These are phyloP conservation scores for Pichia sp. DNA, from an alignment of 1,139 yeast genomes.

Conservation along the genomic window DNA sequence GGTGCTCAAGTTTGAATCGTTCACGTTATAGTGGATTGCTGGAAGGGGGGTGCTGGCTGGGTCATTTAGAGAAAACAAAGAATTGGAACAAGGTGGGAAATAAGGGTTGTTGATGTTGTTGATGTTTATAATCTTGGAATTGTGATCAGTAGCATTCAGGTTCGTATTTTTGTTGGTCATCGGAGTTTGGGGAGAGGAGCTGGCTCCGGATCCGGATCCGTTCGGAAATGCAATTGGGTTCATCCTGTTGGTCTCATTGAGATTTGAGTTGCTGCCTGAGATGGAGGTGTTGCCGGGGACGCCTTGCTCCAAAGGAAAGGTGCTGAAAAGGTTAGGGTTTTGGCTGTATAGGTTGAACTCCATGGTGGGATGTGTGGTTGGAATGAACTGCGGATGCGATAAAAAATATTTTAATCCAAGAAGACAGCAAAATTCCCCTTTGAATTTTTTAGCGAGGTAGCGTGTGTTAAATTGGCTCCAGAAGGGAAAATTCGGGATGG, in stretches of 20 bases:
- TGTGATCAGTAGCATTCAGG: background rate
- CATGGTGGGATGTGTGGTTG: background rate
- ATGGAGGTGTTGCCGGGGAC: background rate
- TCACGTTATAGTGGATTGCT: background rate
- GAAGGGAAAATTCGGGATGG: background rate
- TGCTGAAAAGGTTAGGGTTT: background rate
- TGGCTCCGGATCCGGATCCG: background rate
- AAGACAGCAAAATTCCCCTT: background rate
- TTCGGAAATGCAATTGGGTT: background rate
- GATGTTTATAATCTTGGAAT: background rate
- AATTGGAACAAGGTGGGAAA: background rate
- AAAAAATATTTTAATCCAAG: background rate
- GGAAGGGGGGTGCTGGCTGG: background rate
- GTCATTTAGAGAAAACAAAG: background rate
- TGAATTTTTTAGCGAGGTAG: background rate
- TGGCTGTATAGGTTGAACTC: background rate
- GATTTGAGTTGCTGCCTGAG: background rate
- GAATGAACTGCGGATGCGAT: background rate
- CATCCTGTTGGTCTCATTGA: background rate
- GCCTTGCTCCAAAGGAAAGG: background rate
- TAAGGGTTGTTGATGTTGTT: background rate
- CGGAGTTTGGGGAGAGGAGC: background rate
- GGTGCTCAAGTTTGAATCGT: conserved; percentile 1
- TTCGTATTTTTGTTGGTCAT: background rate
- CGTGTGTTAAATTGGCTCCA: background rate